These are phyloP conservation scores for Coix lacrymajobi DNA, from an alignment of 176 grass and related monocot species.

Conservation along the genomic window DNA sequence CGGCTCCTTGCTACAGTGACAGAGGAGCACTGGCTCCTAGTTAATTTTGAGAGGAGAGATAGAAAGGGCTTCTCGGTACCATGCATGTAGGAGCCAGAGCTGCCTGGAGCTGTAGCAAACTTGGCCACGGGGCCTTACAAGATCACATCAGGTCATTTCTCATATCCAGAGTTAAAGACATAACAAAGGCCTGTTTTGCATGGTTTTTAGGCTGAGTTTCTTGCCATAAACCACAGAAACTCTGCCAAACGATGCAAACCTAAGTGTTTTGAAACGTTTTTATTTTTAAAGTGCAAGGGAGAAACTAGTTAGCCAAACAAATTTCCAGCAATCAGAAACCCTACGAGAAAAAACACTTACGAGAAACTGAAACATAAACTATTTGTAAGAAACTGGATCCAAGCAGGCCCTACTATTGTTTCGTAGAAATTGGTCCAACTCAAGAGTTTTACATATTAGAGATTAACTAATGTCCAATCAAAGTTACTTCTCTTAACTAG, in stretches of 20 bases:
- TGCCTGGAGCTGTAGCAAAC: not conserved
- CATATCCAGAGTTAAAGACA: not conserved
- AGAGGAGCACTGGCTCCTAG: not conserved
- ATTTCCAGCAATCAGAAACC: not conserved
- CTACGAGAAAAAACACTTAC: not conserved
- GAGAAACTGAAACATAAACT: not conserved
- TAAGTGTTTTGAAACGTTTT: not conserved
- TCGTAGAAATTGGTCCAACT: not conserved
- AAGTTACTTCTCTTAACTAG: not conserved
- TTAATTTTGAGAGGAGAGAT: not conserved
- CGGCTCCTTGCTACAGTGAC: not conserved
- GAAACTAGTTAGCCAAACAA: not conserved
- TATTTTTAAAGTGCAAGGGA: not conserved
- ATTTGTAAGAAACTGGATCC: not conserved
- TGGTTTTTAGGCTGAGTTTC: not conserved
- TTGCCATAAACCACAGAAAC: not conserved
- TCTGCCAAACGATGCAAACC: not conserved
- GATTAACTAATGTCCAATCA: not conserved
- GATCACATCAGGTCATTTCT: not conserved
- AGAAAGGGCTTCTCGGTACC: not conserved
- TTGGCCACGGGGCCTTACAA: not conserved
- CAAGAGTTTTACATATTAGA: no score
- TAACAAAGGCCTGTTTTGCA: not conserved
- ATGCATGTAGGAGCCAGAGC: not conserved
- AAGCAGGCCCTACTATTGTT: not conserved